Base-by-base conservation (phyloP, 2,329 filamentous ascomycete genomes). In the Aspergillus sp. region DNA sequence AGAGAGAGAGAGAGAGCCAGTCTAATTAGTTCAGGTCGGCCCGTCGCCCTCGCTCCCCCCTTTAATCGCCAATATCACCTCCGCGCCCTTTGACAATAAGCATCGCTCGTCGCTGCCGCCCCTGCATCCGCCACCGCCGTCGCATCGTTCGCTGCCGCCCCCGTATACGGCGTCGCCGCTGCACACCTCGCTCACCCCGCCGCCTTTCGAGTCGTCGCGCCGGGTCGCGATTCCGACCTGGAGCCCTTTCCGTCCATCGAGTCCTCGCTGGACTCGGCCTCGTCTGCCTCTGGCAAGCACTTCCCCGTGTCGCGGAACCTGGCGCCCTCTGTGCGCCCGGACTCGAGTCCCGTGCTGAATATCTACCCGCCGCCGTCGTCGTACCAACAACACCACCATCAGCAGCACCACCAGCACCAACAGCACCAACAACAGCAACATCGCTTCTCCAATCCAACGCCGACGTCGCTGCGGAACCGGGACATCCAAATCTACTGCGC, bases 221-320 rank as follows among this genome's bases (percentile, higher is more conserved):
- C 68, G 69, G 55, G 53, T 44, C 63, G 64, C 19, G 68, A 73
- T 38, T 83, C 83, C 57, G 77, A 77, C 30, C 73, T 83, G 44
- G 85, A 94, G 51, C 87, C 88, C 2, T 95, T 94, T 63, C 88
- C 89, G 35, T 94, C 88, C 2, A 88, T 95, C 47, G 90, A 96
- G 80, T 88, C 76, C 67, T 84, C 73, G 69, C 83, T 75, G 74
- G 86, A 80, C 48, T 71, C 70, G 29, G 64, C 59, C 32, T 72
- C 68, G 32, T 63, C 66, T 4, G 59, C 64, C 27, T 73, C 71
- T 50, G 83, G 81, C 47, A 83, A 85, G 46, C 82, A 82, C 52
- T 86, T 86, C 60, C 81, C 86, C 57, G 85, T 87, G 53, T 81
- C 80, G 2, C 49, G 51, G 29, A 58, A 73, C 76, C 29, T 78